Percentiles rank a stretch among this genome's conserved stretches.
Conservation (phyloP, 169 alveolate genomes). For the Theileria orientalis region DNA sequence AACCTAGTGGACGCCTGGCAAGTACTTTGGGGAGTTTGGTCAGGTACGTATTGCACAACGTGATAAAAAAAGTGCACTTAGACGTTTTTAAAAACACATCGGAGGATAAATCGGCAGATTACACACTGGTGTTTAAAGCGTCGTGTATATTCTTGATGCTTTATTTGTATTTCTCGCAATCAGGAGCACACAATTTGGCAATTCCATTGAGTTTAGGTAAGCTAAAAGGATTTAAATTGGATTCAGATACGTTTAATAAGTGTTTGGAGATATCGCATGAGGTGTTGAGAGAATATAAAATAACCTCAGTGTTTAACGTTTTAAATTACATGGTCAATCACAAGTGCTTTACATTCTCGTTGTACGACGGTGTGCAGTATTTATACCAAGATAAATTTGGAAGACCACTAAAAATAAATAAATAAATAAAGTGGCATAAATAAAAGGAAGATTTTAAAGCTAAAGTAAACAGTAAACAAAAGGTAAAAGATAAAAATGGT, state of each 20-base stretch:
- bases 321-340: slow-evolving; percentile 22
- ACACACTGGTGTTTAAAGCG: not conserved
- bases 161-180: slow-evolving; percentile 50
- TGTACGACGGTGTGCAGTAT: slow-evolving; percentile 57
- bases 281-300: slow-evolving; percentile 5
- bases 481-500: slow-evolving; percentile 19
- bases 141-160: slow-evolving; percentile 46
- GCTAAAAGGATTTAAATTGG: not conserved
- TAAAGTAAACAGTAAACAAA: not conserved
- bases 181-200: slow-evolving; percentile 13
- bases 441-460: not conserved
- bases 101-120: slow-evolving; percentile 1
- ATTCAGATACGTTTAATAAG: slow-evolving; percentile 26
- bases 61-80: not conserved
- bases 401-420: slow-evolving; percentile 10
- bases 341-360: slow-evolving; percentile 31
- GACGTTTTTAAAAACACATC: slow-evolving; percentile 29
- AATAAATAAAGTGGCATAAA: not conserved
- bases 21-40: slow-evolving; percentile 65
- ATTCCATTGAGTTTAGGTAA: slow-evolving; percentile 51
- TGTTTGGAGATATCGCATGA: slow-evolving; percentile 24
- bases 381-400: slow-evolving; percentile 43
- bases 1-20: slow-evolving; percentile 44
- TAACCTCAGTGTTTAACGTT: slow-evolving; percentile 33
- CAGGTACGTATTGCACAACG: slow-evolving; percentile 24